Evolutionary conservation across 352 stramenopile species (phyloP).

Genomic region (Plasmopara halstedii): DNA sequence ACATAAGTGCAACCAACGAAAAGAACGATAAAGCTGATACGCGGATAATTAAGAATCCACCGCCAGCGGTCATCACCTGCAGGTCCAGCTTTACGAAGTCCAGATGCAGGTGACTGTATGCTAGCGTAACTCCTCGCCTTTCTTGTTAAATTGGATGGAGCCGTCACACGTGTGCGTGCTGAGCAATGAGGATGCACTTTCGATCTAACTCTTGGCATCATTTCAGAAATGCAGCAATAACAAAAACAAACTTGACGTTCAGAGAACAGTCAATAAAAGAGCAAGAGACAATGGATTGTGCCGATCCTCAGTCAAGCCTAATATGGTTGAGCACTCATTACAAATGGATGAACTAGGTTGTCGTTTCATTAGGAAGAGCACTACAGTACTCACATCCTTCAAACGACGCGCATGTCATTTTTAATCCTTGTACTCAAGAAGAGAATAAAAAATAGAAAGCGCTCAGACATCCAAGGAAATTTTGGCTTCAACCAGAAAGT

Average conservation of each 20-base stretch:
- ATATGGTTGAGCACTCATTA: slow-evolving; percentile 53
- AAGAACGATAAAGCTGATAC: slow-evolving; percentile 45
- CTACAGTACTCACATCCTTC: slow-evolving; percentile 44
- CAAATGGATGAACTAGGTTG: slow-evolving; percentile 77
- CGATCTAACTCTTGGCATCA: slow-evolving; percentile 15
- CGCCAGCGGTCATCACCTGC: neutral
- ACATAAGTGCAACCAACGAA: slow-evolving; percentile 32
- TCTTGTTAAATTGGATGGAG: slow-evolving; percentile 1
- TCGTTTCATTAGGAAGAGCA: slow-evolving; percentile 62
- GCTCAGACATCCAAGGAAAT: slow-evolving; percentile 62
- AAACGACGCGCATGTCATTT: slow-evolving; percentile 68
- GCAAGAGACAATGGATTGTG: too few species aligned
- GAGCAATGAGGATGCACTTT: slow-evolving; percentile 20
- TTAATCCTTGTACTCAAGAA: slow-evolving; percentile 37
- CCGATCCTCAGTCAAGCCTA: too few species aligned
- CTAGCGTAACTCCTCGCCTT: slow-evolving; percentile 7
- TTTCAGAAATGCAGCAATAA: neutral
- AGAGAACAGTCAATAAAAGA: too few species aligned
- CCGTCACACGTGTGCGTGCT: neutral
- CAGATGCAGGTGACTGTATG: slow-evolving; percentile 15
- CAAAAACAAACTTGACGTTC: too few species aligned
- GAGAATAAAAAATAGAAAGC: slow-evolving; percentile 10
- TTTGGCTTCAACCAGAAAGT: slow-evolving; percentile 49
- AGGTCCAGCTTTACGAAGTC: neutral
- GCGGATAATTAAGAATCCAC: slow-evolving; percentile 38